Evolutionary conservation across 129 eudicot species (phyloP).

Genomic region (Gnaphalium uliginosum): DNA sequence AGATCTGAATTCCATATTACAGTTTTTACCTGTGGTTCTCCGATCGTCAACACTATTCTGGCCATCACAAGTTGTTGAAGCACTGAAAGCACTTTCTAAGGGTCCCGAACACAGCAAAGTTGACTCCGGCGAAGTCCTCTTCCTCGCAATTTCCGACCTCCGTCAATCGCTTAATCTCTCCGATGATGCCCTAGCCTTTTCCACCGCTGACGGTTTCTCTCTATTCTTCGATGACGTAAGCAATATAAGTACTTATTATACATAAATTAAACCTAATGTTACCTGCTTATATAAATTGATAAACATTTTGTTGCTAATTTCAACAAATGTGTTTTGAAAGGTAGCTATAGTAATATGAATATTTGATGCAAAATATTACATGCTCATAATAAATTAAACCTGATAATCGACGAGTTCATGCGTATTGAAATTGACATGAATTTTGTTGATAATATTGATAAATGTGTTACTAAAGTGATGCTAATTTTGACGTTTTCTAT

Average conservation of each 20-base stretch:
- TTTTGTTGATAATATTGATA: not conserved
- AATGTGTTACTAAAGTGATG: not conserved
- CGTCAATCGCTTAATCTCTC: slow-evolving; percentile 55
- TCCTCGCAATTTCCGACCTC: slow-evolving; percentile 68
- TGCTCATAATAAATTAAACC: not conserved
- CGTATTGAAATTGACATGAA: not conserved
- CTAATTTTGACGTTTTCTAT: not conserved
- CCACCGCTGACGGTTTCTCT: slow-evolving; percentile 61
- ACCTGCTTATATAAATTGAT: not conserved
- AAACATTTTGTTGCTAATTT: not conserved
- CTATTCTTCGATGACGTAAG: slow-evolving; percentile 91
- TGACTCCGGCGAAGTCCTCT: slow-evolving; percentile 73
- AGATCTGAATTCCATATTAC: slow-evolving; percentile 65
- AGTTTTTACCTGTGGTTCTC: slow-evolving; percentile 61
- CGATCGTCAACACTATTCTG: slow-evolving; percentile 63
- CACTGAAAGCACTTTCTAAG: slow-evolving; percentile 59
- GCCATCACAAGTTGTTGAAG: slow-evolving; percentile 71
- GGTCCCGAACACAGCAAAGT: slow-evolving; percentile 81
- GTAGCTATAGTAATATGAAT: not conserved
- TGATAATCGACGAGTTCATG: too few relatives aligned
- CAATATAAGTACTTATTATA: not conserved
- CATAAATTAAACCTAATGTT: slow-evolving; percentile 2
- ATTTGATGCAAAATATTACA: not conserved
- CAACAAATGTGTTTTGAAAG: not conserved
- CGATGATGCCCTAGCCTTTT: slow-evolving; percentile 29